Percentiles rank a stretch among this genome's conserved stretches.
Conservation (phyloP, 1,284 basidiomycete genomes). For the Sanghuangporus weigelae region DNA sequence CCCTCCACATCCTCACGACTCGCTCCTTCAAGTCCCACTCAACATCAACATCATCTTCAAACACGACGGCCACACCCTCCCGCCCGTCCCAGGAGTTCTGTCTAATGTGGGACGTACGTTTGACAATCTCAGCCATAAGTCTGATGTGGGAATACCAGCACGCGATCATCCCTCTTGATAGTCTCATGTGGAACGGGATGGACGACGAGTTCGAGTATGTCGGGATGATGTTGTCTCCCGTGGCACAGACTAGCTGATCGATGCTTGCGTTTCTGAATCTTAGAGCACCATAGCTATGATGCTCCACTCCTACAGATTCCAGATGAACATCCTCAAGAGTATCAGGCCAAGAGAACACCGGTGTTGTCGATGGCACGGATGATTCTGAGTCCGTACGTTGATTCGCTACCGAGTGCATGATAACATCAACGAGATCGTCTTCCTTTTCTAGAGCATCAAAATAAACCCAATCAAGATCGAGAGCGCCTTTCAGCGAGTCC, state of each 20-base stretch:
- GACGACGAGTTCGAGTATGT: constrained; percentile 28
- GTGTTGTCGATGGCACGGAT: no score
- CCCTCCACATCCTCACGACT: constrained; percentile 47
- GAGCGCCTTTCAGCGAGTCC: constrained; percentile 40
- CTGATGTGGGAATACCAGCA: constrained; percentile 73
- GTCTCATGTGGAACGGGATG: constrained; percentile 41
- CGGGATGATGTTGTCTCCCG: constrained; percentile 37
- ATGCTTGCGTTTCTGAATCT: neutral
- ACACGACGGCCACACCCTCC: constrained; percentile 43
- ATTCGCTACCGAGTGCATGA: constrained; percentile 37
- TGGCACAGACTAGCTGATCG: constrained; percentile 45
- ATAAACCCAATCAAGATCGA: constrained; percentile 49
- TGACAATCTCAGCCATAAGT: constrained; percentile 36
- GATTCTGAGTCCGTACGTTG: constrained; percentile 25
- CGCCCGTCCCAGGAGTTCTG: constrained; percentile 22
- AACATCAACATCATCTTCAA: constrained; percentile 81
- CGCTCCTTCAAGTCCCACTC: constrained; percentile 56
- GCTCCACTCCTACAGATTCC: neutral
- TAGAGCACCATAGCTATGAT: neutral
- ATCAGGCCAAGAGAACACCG: constrained; percentile 11
- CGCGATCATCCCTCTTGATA: constrained; percentile 56
- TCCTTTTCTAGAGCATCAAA: constrained; percentile 41
- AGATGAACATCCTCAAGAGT: neutral
- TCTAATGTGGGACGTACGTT: constrained; percentile 20
- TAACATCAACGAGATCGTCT: constrained; percentile 32